Evolutionary conservation across 2,329 filamentous ascomycete species (phyloP).

Genomic region (Albophoma yamanashiensis): DNA sequence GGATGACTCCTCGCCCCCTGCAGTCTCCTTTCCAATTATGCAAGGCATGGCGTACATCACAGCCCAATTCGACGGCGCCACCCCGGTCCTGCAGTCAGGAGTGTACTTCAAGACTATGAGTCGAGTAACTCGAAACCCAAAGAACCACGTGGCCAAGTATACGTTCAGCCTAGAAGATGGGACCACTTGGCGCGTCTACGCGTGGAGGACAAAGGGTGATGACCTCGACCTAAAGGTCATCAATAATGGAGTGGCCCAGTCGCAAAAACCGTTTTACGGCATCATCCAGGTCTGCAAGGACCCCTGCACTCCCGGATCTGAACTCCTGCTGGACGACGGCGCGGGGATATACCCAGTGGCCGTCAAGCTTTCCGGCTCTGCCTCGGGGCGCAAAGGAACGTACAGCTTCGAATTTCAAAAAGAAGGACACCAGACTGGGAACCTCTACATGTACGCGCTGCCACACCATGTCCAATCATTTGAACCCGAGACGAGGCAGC

Average conservation of each 20-base stretch:
- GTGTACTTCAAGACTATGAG: slow-evolving; percentile 64
- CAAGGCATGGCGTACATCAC: slow-evolving; percentile 89
- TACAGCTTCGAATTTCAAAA: slow-evolving; percentile 71
- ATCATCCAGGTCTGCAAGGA: slow-evolving; percentile 77
- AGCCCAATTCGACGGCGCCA: slow-evolving; percentile 58
- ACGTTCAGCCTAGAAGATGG: slow-evolving; percentile 61
- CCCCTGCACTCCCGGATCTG: slow-evolving; percentile 41
- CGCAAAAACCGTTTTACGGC: slow-evolving; percentile 60
- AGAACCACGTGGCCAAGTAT: slow-evolving; percentile 64
- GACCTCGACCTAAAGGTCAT: slow-evolving; percentile 57
- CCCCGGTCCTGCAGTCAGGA: slow-evolving; percentile 63
- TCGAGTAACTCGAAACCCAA: slow-evolving; percentile 42
- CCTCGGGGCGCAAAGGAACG: slow-evolving; percentile 46
- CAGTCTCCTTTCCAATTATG: slow-evolving; percentile 69
- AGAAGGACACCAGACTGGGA: slow-evolving; percentile 47
- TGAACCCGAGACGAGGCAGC: slow-evolving; percentile 41
- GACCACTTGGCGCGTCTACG: slow-evolving; percentile 72
- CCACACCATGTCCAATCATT: slow-evolving; percentile 80
- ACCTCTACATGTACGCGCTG: slow-evolving; percentile 74
- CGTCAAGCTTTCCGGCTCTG: slow-evolving; percentile 53
- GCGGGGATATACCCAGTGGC: slow-evolving; percentile 64
- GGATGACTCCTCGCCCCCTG: slow-evolving; percentile 38
- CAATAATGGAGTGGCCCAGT: slow-evolving; percentile 54
- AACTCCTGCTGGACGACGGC: slow-evolving; percentile 63
- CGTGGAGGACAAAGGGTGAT: slow-evolving; percentile 46